Evolutionary conservation across 2,329 filamentous ascomycete species (phyloP), one percentile per base, ranked within the genome.

Genomic region (Penicillium brevicompactum): DNA sequence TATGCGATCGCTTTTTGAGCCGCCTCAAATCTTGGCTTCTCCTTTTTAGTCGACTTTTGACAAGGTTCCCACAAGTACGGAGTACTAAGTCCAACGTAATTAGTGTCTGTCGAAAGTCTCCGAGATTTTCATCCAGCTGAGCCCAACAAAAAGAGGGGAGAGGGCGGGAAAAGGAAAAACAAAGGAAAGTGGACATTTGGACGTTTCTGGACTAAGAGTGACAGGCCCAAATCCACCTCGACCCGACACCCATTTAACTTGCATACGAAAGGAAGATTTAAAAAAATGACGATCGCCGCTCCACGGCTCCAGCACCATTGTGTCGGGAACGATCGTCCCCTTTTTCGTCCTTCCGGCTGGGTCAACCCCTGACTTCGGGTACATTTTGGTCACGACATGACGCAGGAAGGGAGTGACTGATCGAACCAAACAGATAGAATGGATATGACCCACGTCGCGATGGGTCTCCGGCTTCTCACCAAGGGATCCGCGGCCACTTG

Each of bases 311-410:
- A 56, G 50, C 49, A 54, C 50, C 63, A 61, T 18, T 44, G 21
- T 55, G 51, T 58, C 62, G 63, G 63, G 62, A 55, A 55, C 54
- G 56, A 61, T 66, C 60, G 37, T 51, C 59, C 34, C 53, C 53
- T 45, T 56, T 58, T 58, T 62, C 58, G 44, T 51, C 24, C 24
- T 22, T 24, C 49, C 51, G 59, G 44, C 55, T 47, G 60, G 57
- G 52, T 63, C 58, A 43, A 34, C 53, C 58, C 63, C 60, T 60
- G 58, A 57, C 53, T 59, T 55, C 50, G 41, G 51, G 40, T 53
- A 41, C 38, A 46, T 49, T 46, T 55, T 55, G 37, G 45, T 57
- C 53, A 51, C 51, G 38, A 49, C 37, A 52, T 54, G 46, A 41
- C 5, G 34, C 47, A 51, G 24, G 38, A 58, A 56, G 41, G 38